Conservation (phyloP, 129 eudicot species). For the Heracleum sosnowskyi region DNA sequence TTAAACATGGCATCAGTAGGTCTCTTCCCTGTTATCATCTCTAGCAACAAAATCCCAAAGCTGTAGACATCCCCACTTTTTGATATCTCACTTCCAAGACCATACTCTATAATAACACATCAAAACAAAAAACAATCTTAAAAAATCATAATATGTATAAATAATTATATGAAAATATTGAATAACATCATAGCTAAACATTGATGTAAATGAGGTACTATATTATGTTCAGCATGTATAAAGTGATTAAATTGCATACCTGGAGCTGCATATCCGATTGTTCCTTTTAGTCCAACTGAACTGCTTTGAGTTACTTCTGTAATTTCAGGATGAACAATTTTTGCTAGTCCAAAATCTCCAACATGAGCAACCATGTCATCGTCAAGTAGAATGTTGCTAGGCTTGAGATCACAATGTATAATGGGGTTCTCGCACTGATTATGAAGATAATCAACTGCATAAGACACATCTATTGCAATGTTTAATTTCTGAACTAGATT, state of each 20-base stretch:
- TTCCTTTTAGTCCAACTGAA: conserved; percentile 40
- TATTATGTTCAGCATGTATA: neutral
- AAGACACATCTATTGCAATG: conserved; percentile 29
- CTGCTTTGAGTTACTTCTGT: conserved; percentile 25
- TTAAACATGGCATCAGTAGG: conserved; percentile 23
- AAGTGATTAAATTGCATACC: conserved; percentile 16
- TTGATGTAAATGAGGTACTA: neutral
- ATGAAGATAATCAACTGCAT: conserved; percentile 36
- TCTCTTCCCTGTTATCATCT: conserved; percentile 26
- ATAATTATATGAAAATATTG: neutral
- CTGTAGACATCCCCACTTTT: conserved; percentile 32
- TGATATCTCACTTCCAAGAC: conserved; percentile 27
- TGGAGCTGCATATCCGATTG: conserved; percentile 32
- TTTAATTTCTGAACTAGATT: conserved; percentile 24
- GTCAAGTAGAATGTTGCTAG: conserved; percentile 32
- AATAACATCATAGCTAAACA: neutral
- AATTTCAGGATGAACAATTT: conserved; percentile 15
- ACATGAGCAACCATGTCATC: conserved; percentile 34
- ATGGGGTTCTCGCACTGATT: conserved; percentile 16
- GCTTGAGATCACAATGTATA: conserved; percentile 34
- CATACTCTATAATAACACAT: conserved; percentile 19
- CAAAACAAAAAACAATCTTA: neutral
- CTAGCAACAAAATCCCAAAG: conserved; percentile 32
- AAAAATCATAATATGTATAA: neutral
- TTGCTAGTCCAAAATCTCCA: conserved; percentile 40